These are phyloP conservation scores for Hyaloperonospora brassicae DNA, from an alignment of 352 stramenopile genomes.

Conservation along the genomic window DNA sequence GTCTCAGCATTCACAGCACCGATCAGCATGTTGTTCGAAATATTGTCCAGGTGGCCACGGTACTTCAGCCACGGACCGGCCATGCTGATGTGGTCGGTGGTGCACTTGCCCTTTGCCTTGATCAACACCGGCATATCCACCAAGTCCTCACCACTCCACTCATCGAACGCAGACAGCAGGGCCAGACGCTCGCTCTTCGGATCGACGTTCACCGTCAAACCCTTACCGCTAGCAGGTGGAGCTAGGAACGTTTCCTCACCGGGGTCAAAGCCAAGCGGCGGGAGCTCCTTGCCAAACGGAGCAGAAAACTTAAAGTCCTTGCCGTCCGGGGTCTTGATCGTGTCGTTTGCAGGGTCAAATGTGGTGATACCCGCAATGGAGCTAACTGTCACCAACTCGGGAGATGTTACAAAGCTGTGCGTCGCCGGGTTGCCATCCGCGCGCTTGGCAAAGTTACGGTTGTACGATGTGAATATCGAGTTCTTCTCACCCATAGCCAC, in stretches of 20 bases:
- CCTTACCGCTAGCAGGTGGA: conserved; percentile 47
- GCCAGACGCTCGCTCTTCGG: conserved; percentile 80
- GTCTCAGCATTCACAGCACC: conserved; percentile 90
- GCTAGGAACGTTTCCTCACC: conserved; percentile 91
- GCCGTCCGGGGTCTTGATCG: conserved; percentile 78
- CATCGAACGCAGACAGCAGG: conserved; percentile 82
- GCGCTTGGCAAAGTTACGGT: conserved; percentile 93
- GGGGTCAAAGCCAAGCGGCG: conserved; percentile 83
- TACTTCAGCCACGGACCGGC: conserved; percentile 91
- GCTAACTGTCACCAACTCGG: conserved; percentile 87
- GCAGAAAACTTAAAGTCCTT: conserved; percentile 88
- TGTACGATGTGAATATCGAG: conserved; percentile 93
- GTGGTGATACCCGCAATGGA: conserved; percentile 83
- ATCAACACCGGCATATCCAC: conserved; percentile 86
- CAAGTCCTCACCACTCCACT: conserved; percentile 87
- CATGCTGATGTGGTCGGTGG: conserved; percentile 92
- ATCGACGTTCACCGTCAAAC: conserved; percentile 76
- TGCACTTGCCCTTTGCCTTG: conserved; percentile 94
- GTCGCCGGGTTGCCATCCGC: conserved; percentile 91
- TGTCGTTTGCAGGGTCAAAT: conserved; percentile 88
- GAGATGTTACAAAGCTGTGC: conserved; percentile 90
- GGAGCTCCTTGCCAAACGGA: conserved; percentile 88
- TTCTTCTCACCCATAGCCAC: conserved; percentile 85
- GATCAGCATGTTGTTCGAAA: conserved; percentile 93
- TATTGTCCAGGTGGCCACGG: conserved; percentile 92